These are phyloP conservation scores for Suillus cothurnatus DNA, from an alignment of 768 basidiomycete species.

Conservation along the genomic window DNA sequence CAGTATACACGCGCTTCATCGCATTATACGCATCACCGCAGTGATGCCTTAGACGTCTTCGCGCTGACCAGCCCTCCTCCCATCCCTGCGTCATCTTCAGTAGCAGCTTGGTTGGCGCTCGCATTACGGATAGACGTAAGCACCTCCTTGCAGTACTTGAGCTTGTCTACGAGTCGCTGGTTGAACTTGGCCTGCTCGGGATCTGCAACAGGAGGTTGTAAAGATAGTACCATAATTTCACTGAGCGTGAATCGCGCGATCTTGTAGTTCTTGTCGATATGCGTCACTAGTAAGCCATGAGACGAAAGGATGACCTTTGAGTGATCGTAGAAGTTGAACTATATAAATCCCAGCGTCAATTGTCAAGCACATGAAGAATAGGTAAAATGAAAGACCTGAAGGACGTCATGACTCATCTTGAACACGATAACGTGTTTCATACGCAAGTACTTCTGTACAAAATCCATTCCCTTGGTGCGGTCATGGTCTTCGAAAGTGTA, in stretches of 20 bases:
- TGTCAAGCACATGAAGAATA: not conserved
- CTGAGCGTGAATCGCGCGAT: slow-evolving; percentile 73
- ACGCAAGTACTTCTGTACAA: slow-evolving; percentile 92
- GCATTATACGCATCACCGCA: slow-evolving; percentile 8
- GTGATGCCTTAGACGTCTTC: slow-evolving; percentile 24
- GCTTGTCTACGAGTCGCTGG: slow-evolving; percentile 70
- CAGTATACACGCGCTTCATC: not conserved
- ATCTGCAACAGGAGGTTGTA: slow-evolving; percentile 44
- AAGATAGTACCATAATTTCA: slow-evolving; percentile 63
- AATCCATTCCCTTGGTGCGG: slow-evolving; percentile 85
- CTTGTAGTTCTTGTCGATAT: slow-evolving; percentile 89
- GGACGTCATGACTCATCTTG: slow-evolving; percentile 90
- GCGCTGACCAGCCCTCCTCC: slow-evolving; percentile 11
- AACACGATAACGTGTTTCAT: slow-evolving; percentile 99
- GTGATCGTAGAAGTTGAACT: slow-evolving; percentile 99
- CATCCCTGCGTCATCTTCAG: slow-evolving; percentile 15
- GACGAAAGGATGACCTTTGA: slow-evolving; percentile 90
- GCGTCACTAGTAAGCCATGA: slow-evolving; percentile 75
- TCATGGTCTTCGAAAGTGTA: slow-evolving; percentile 76
- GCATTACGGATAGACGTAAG: slow-evolving; percentile 69
- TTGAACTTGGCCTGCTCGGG: slow-evolving; percentile 62
- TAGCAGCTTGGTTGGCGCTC: slow-evolving; percentile 41
- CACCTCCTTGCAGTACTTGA: slow-evolving; percentile 87
- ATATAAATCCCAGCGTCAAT: slow-evolving; percentile 5
- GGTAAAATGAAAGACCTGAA: slow-evolving; percentile 70